These are phyloP conservation scores for Gaillardinia entomophila DNA, from an alignment of 805 yeast genomes.

Conservation along the genomic window DNA sequence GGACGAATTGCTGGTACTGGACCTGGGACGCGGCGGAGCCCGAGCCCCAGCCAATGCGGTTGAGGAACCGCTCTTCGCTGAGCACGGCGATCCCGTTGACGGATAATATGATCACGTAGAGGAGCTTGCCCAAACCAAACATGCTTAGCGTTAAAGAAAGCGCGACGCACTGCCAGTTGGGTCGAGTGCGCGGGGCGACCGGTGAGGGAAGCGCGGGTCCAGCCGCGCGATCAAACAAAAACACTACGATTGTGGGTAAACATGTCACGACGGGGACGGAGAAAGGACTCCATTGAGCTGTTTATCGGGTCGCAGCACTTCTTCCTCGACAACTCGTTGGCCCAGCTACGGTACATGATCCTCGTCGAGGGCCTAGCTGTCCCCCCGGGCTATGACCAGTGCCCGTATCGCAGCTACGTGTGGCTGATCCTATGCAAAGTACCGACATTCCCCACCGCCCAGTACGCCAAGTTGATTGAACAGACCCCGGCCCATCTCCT, in stretches of 20 bases:
- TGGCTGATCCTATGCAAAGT: constrained; percentile 76
- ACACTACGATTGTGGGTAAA: not conserved
- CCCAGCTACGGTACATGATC: constrained; percentile 45
- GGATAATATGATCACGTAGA: constrained; percentile 52
- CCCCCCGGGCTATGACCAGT: constrained; percentile 44
- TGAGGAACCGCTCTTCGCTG: constrained; percentile 73
- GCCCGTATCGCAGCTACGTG: constrained; percentile 67
- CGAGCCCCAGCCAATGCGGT: constrained; percentile 44
- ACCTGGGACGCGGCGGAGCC: constrained; percentile 5
- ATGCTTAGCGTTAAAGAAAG: constrained; percentile 15
- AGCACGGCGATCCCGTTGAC: constrained; percentile 73
- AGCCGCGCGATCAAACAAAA: not conserved
- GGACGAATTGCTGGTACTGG: constrained; percentile 23
- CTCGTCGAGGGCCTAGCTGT: constrained; percentile 35
- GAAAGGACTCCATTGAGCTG: constrained; percentile 50
- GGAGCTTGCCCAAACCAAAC: constrained; percentile 59
- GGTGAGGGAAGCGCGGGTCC: too few species aligned
- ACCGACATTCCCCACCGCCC: constrained; percentile 49
- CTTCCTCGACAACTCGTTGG: constrained; percentile 42
- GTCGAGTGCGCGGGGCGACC: too few species aligned
- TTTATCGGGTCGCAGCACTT: constrained; percentile 40
- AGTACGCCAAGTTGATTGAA: constrained; percentile 44
- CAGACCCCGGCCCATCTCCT: constrained; percentile 42
- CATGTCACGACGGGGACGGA: constrained; percentile 22
- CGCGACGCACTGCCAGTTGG: too few species aligned